Percentiles rank a stretch among this genome's conserved stretches.
phyloP scores from a whole-genome alignment of 2,329 filamentous ascomycete genomes.

The Alternaria sp. region DNA sequence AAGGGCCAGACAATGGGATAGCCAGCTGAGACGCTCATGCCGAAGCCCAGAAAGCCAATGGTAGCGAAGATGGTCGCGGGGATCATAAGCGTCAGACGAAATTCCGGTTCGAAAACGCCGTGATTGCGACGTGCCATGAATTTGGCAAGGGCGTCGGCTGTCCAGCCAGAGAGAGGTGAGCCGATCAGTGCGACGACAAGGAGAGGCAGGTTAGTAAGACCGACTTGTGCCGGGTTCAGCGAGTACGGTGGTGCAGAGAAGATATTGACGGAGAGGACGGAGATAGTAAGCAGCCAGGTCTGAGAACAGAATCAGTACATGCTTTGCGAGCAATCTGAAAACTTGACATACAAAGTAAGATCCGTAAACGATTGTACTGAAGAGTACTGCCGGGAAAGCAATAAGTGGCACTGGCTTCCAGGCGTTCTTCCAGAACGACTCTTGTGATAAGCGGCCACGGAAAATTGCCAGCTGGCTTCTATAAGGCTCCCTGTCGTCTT shows the following conservation, averaged over 20 bases:
- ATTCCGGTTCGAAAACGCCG: slow-evolving; percentile 91
- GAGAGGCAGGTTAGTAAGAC: slow-evolving; percentile 78
- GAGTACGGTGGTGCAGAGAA: slow-evolving; percentile 82
- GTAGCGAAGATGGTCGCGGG: slow-evolving; percentile 45
- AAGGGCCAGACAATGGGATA: slow-evolving; percentile 40
- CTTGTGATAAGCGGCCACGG: slow-evolving; percentile 38
- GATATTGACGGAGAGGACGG: slow-evolving; percentile 85
- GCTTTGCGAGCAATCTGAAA: background rate
- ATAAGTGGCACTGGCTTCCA: slow-evolving; percentile 77
- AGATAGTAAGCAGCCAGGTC: slow-evolving; percentile 85
- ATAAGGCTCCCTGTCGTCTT: slow-evolving; percentile 35
- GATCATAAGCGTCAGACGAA: slow-evolving; percentile 62
- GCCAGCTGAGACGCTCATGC: slow-evolving; percentile 44
- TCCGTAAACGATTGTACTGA: slow-evolving; percentile 82
- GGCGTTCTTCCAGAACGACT: slow-evolving; percentile 46
- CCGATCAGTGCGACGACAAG: slow-evolving; percentile 83
- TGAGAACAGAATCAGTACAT: background rate
- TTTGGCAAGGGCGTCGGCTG: slow-evolving; percentile 77
- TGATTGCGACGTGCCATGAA: slow-evolving; percentile 77
- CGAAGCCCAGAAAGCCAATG: slow-evolving; percentile 54
- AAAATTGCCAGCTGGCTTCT: slow-evolving; percentile 35
- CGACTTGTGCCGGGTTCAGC: slow-evolving; percentile 82
- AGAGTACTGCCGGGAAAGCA: slow-evolving; percentile 84
- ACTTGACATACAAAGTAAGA: slow-evolving; percentile 67
- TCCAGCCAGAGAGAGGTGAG: slow-evolving; percentile 74